These are phyloP conservation scores for Syzygium jambos DNA, from an alignment of 345 rosid species.

Conservation along the genomic window DNA sequence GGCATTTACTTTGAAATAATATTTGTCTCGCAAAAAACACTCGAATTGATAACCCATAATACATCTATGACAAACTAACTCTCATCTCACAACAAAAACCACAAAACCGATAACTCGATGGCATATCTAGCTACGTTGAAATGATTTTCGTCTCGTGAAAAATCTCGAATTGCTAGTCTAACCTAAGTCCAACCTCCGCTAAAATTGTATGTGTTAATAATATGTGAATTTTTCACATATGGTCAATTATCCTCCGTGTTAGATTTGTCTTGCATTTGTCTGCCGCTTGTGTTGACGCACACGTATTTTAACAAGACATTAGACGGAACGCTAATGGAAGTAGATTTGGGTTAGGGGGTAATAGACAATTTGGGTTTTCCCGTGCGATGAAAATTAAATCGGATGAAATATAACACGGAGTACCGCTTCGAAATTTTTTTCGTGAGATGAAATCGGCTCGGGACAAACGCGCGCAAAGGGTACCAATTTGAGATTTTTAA, in stretches of 20 bases:
- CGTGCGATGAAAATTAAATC: not conserved
- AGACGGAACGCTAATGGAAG: rapidly evolving
- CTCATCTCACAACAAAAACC: too few species aligned
- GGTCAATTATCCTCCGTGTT: not conserved
- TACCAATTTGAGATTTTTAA: not conserved
- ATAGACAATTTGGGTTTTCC: not conserved
- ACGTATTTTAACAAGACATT: rapidly evolving
- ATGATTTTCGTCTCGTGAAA: not conserved
- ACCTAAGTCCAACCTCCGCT: too few species aligned
- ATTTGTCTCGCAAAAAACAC: not conserved
- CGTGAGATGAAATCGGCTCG: not conserved
- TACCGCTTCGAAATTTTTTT: too few species aligned
- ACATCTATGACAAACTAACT: not conserved
- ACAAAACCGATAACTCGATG: not conserved
- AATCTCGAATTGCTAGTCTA: too few species aligned
- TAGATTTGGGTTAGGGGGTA: not conserved
- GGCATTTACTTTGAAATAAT: not conserved
- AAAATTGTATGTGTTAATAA: too few species aligned
- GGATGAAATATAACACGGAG: not conserved
- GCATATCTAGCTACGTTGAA: not conserved
- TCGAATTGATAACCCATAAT: not conserved
- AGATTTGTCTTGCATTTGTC: not conserved
- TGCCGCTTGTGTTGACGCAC: rapidly evolving
- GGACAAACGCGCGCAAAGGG: not conserved
- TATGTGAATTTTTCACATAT: too few species aligned